Conservation (phyloP, 208 protist genomes). For the Leishmania guyanensis region DNA sequence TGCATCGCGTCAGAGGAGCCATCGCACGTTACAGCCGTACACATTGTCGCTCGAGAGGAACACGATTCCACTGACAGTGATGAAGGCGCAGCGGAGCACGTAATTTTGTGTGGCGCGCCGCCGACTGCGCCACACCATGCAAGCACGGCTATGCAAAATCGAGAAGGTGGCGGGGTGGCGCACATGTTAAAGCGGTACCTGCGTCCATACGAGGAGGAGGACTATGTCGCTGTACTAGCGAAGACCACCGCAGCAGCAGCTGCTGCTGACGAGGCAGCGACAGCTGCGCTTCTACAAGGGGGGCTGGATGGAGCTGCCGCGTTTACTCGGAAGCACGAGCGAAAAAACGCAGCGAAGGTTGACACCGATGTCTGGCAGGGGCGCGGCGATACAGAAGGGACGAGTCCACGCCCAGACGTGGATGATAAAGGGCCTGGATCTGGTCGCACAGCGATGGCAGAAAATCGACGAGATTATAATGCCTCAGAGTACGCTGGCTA, state of each 20-base stretch:
- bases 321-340: background rate
- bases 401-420: background rate
- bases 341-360: background rate
- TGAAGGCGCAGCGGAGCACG: background rate
- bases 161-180: background rate
- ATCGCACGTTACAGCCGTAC: background rate
- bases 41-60: background rate
- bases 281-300: background rate
- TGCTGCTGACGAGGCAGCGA: background rate
- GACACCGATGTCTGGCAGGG: background rate
- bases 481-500: background rate
- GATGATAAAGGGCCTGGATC: background rate
- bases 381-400: background rate
- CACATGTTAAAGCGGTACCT: background rate
- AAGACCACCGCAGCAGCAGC: background rate
- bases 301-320: background rate
- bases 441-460: background rate
- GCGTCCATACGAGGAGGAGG: conserved; percentile 9
- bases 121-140: background rate
- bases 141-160: background rate
- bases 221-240: background rate
- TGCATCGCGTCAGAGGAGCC: background rate
- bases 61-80: background rate
- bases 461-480: background rate
- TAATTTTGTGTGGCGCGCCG: background rate